A percentile compares a stretch with the other conserved stretches of the same genome.
Evolutionary conservation across 768 basidiomycete species (phyloP).

Genomic region (Cantharellus anzutake): DNA sequence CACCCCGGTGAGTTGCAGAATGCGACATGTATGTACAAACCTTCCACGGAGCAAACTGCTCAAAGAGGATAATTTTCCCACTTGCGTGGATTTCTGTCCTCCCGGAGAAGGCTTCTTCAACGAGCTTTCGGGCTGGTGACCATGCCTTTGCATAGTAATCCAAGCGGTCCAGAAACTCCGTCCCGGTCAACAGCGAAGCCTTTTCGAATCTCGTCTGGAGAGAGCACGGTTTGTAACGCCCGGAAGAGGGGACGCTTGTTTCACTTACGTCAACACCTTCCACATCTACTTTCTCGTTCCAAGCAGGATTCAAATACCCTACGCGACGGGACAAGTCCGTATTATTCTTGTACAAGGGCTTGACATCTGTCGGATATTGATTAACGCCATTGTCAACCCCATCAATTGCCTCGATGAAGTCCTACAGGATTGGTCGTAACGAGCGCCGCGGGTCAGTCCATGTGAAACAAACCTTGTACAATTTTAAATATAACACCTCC

Average conservation of each 20-base stretch:
- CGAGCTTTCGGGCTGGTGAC: constrained; percentile 78
- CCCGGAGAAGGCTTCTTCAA: constrained; percentile 36
- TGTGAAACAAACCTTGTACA: constrained; percentile 46
- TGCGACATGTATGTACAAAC: constrained; percentile 19
- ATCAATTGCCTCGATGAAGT: constrained; percentile 89
- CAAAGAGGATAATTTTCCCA: constrained; percentile 64
- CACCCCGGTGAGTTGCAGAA: background rate
- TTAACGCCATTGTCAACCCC: constrained; percentile 89
- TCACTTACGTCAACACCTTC: constrained; percentile 42
- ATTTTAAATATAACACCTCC: constrained; percentile 61
- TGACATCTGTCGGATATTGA: constrained; percentile 48
- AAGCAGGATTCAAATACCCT: constrained; percentile 67
- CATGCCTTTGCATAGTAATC: constrained; percentile 76
- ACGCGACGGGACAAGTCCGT: constrained; percentile 81
- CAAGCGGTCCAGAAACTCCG: constrained; percentile 64
- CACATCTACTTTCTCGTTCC: constrained; percentile 69
- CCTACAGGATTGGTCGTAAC: constrained; percentile 22
- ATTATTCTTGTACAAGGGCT: constrained; percentile 45
- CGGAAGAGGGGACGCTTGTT: background rate
- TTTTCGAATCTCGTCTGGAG: constrained; percentile 47
- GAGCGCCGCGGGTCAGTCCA: background rate
- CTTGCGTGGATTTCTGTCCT: constrained; percentile 42
- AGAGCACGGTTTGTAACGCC: background rate
- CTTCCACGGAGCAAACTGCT: constrained; percentile 78
- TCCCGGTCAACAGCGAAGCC: constrained; percentile 67